Evolutionary conservation across 2,329 filamentous ascomycete species (phyloP).

Genomic region (Hymenoscyphus albidus): DNA sequence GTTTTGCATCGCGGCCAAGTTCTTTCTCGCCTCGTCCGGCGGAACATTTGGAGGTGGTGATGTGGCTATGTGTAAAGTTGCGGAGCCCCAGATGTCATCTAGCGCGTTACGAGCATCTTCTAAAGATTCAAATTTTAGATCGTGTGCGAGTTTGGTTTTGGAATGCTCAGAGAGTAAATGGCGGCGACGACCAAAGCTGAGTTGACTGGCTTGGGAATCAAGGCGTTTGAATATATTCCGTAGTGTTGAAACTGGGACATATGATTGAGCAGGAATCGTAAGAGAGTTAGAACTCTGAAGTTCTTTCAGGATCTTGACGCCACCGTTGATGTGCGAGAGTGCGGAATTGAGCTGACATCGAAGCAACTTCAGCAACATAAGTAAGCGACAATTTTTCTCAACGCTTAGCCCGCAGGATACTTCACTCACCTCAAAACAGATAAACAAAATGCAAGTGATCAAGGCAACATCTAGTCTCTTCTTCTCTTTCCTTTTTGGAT

Average conservation of each 20-base stretch:
- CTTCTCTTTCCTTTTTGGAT: conserved; percentile 20
- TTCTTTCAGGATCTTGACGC: conserved; percentile 19
- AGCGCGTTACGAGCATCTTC: conserved; percentile 12
- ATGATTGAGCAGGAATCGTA: conserved; percentile 4
- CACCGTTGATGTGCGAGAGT: conserved; percentile 21
- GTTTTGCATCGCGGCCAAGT: neutral
- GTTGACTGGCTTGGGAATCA: conserved; percentile 15
- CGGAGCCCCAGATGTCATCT: conserved; percentile 6
- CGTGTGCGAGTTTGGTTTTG: neutral
- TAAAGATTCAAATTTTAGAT: conserved; percentile 1
- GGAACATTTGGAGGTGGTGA: neutral
- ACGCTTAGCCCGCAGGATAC: too few relatives aligned
- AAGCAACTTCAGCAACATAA: conserved; percentile 12
- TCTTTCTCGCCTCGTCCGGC: neutral
- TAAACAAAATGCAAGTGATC: conserved; percentile 22
- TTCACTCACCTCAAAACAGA: conserved; percentile 24
- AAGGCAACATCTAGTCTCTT: conserved; percentile 18
- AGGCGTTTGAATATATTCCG: conserved; percentile 18
- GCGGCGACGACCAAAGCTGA: conserved; percentile 2
- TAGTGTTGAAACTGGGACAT: conserved; percentile 16
- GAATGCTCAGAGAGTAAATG: neutral
- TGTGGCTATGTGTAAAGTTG: neutral
- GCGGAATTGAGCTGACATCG: conserved; percentile 19
- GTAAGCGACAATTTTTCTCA: neutral
- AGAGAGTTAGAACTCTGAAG: conserved; percentile 5